A percentile compares a stretch with the other conserved stretches of the same genome.
These are phyloP conservation scores for Triticum turgidum DNA, from an alignment of 176 grass and related monocot genomes.

Conservation along the genomic window DNA sequence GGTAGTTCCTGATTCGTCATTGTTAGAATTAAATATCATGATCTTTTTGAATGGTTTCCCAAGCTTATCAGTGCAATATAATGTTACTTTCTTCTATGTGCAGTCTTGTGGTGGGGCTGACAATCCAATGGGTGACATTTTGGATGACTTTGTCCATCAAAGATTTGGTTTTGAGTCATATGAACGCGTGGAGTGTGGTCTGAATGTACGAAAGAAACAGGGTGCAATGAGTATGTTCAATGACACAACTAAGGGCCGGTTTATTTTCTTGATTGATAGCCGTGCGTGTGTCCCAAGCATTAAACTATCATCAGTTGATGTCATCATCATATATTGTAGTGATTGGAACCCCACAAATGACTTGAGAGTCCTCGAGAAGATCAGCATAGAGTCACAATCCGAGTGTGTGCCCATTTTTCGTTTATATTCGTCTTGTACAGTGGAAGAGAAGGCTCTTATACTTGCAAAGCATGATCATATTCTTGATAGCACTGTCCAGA, in stretches of 20 bases:
- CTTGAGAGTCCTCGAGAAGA: constrained; percentile 62
- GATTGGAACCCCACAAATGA: constrained; percentile 94
- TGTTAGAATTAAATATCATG: not conserved
- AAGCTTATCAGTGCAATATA: constrained; percentile 17
- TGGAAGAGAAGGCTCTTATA: constrained; percentile 84
- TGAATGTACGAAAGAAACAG: constrained; percentile 63
- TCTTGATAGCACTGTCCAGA: constrained; percentile 65
- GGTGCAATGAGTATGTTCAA: constrained; percentile 81
- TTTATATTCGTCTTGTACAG: constrained; percentile 71
- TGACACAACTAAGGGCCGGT: constrained; percentile 72
- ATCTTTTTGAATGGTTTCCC: constrained; percentile 15
- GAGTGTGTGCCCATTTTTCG: constrained; percentile 62
- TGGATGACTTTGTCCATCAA: constrained; percentile 90
- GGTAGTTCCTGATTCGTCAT: constrained; percentile 6
- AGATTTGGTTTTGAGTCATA: constrained; percentile 87
- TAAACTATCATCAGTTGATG: constrained; percentile 83
- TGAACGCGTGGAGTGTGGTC: constrained; percentile 66
- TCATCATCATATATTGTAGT: constrained; percentile 75
- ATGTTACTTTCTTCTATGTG: constrained; percentile 35
- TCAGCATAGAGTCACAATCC: constrained; percentile 66
- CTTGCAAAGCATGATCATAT: constrained; percentile 71
- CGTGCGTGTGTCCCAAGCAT: constrained; percentile 82
- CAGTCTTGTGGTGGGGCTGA: constrained; percentile 70
- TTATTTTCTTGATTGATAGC: constrained; percentile 87
- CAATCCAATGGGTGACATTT: constrained; percentile 79